Evolutionary conservation across 345 rosid genomes (phyloP), one percentile per base, ranked within the genome.

Genomic region (Gynandropsis gynandra): DNA sequence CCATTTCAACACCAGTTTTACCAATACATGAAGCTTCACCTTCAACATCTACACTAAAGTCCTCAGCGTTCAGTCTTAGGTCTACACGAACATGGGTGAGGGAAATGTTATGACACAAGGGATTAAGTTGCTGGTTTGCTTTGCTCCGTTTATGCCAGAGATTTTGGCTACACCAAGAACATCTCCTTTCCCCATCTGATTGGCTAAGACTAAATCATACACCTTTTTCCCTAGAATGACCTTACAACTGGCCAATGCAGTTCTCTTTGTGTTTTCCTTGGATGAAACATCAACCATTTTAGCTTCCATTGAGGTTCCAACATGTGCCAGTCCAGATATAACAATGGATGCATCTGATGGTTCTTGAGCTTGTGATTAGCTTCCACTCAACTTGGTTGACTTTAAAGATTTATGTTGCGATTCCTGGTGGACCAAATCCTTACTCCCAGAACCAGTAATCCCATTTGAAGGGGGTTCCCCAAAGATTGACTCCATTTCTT

Each of bases 281-380:
- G 80, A 74, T 38, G 95, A 87, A 61, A 85, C 98, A 68, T 92
- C 90, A 55, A 92, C 94, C 98, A 87, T 92, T 61, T 80, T 81
- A 8, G 97, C 97, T 69, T 82, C 92, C 41, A 95, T 88, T 0
- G 66, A 31, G 48, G 63, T 35, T 14, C 81, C 80, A 16, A 83
- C 61, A 37, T 87, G 98, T 9, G 86, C 77, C 56, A 87, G 70
- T 59, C 71, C 52, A 52, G 56, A 50, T 17, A 16, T 10, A 47
- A 40, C 55, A n/a, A n/a, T n/a, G n/a, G n/a, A n/a, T n/a, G n/a
- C n/a, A 35, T 38, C 35, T 14, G 34, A 54, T 21, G 63, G 33
- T 62, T 74, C 66, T 61, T 48, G 69, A 19, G 31, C 31, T 10
- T 31, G 32, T 15, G n/a, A 58, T 50, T 50, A 9, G 58, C 27